Conservation (phyloP, 257 asterid species). For the Anisodus tanguticus region DNA sequence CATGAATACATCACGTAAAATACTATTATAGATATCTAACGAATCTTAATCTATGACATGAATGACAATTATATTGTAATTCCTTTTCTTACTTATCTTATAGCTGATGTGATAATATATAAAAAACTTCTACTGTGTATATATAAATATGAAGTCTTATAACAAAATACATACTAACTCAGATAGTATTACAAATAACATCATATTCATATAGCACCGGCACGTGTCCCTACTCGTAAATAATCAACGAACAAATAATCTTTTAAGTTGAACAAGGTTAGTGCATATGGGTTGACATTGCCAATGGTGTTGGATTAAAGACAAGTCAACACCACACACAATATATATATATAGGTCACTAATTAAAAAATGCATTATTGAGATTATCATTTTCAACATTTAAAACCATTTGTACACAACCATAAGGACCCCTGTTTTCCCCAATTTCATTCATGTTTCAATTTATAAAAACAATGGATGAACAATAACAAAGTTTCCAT, state of each 20-base stretch:
- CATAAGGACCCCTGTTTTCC: slow-evolving; percentile 13
- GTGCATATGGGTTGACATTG: slow-evolving; percentile 20
- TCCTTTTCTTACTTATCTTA: not conserved
- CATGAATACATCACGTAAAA: not conserved
- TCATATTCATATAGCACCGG: not conserved
- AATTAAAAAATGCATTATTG: not conserved
- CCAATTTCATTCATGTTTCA: slow-evolving; percentile 25
- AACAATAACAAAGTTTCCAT: not conserved
- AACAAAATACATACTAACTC: no score
- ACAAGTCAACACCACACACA: slow-evolving; percentile 27
- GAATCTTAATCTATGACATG: not conserved
- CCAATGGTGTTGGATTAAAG: slow-evolving; percentile 21
- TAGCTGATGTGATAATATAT: not conserved
- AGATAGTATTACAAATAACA: not conserved
- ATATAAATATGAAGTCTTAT: no score
- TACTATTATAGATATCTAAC: not conserved
- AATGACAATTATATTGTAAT: not conserved
- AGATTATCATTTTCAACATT: slow-evolving; percentile 11
- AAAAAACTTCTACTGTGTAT: no score
- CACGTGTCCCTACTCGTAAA: not conserved
- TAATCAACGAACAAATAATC: not conserved
- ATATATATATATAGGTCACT: not conserved
- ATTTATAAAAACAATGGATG: not conserved
- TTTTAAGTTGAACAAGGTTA: not conserved
- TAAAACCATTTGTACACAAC: not conserved